Evolutionary conservation across 441 rosid species (phyloP).

Genomic region (Aquilaria agallochum): DNA sequence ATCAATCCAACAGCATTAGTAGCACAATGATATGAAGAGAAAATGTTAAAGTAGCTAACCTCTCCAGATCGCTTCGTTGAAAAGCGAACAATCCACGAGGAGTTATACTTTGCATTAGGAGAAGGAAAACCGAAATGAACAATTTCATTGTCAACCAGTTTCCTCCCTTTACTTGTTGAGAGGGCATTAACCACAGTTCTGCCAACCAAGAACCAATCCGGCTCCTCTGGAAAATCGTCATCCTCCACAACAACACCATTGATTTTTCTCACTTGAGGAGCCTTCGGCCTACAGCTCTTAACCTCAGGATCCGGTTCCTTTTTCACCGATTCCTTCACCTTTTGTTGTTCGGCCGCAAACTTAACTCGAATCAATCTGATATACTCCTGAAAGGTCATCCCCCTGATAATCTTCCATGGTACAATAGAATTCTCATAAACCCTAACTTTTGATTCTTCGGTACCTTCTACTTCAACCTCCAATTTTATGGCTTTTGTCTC

Average conservation of each 20-base stretch:
- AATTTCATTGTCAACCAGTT: slow-evolving; percentile 46
- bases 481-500: not conserved
- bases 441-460: not conserved
- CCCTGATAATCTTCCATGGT: not conserved
- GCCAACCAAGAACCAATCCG: slow-evolving; percentile 58
- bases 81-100: slow-evolving; percentile 56
- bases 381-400: not conserved
- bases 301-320: slow-evolving; percentile 12
- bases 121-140: slow-evolving; percentile 40
- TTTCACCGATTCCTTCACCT: slow-evolving; percentile 7
- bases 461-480: not conserved
- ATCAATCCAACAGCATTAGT: not conserved
- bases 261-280: slow-evolving; percentile 15
- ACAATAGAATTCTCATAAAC: not conserved
- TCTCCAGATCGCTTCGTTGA: slow-evolving; percentile 55
- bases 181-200: slow-evolving; percentile 44
- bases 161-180: slow-evolving; percentile 60
- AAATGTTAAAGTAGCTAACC: slow-evolving; percentile 23
- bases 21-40: not conserved
- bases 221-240: slow-evolving; percentile 44
- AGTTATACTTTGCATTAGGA: slow-evolving; percentile 8
- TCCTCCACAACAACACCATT: slow-evolving; percentile 34
- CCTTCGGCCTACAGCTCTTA: not conserved
- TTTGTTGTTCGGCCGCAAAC: not conserved
- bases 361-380: too few species aligned